These are phyloP conservation scores for Coniochaeta ligniaria DNA, from an alignment of 2,329 filamentous ascomycete genomes.

Conservation along the genomic window DNA sequence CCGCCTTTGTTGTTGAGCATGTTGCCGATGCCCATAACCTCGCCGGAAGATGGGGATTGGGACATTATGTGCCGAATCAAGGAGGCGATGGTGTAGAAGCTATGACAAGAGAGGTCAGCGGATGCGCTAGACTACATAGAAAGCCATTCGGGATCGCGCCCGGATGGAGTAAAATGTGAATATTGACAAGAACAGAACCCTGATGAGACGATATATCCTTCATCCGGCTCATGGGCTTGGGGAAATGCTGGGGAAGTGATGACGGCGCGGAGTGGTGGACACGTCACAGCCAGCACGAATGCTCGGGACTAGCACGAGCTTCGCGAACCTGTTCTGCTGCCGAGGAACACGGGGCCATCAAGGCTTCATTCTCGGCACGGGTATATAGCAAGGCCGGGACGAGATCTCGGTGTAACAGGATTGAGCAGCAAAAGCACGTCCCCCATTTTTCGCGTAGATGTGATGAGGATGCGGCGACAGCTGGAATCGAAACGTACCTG, in stretches of 20 bases:
- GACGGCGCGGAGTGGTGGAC: background rate
- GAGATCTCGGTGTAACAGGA: background rate
- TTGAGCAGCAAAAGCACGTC: background rate
- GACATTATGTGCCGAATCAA: slow-evolving; percentile 11
- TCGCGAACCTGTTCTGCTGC: background rate
- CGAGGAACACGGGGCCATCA: background rate
- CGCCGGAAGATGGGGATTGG: slow-evolving; percentile 33
- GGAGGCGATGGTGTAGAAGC: background rate
- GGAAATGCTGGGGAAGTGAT: background rate
- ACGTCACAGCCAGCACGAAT: background rate
- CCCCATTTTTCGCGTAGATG: background rate
- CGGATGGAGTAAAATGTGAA: background rate
- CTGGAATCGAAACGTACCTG: background rate
- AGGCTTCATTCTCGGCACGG: background rate
- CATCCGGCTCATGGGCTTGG: too few relatives aligned
- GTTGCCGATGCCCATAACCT: slow-evolving; percentile 46
- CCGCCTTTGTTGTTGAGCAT: slow-evolving; percentile 43
- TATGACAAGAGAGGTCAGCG: background rate
- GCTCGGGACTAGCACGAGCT: background rate
- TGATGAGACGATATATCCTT: too few relatives aligned
- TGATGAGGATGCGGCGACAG: background rate
- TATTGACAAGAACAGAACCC: background rate
- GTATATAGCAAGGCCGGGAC: background rate
- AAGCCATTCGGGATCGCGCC: background rate
- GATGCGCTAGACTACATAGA: background rate